A percentile compares a stretch with the other conserved stretches of the same genome.
These are phyloP conservation scores for Schizopora paradoxa DNA, from an alignment of 1,284 basidiomycete species.

Conservation along the genomic window DNA sequence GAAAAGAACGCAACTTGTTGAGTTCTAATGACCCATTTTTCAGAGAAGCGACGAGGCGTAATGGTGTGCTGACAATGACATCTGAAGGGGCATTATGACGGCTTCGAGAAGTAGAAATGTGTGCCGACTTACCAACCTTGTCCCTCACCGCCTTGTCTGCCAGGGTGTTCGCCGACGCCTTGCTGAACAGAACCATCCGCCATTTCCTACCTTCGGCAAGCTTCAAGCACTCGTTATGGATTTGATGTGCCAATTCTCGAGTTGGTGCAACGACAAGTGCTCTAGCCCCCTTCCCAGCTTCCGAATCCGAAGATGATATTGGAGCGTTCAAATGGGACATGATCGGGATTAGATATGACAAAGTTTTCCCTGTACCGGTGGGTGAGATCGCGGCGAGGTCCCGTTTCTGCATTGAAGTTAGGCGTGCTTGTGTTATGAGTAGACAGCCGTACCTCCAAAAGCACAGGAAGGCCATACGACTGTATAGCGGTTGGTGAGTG, in stretches of 20 bases:
- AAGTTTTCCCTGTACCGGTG: slow-evolving; percentile 92
- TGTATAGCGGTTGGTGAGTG: slow-evolving; percentile 68
- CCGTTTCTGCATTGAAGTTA: slow-evolving; percentile 29
- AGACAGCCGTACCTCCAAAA: slow-evolving; percentile 51
- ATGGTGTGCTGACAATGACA: slow-evolving; percentile 76
- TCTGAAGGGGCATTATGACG: slow-evolving; percentile 38
- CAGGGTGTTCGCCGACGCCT: slow-evolving; percentile 74
- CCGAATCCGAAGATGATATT: slow-evolving; percentile 41
- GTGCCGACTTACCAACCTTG: slow-evolving; percentile 59
- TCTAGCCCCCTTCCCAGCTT: slow-evolving; percentile 57
- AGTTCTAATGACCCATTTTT: slow-evolving; percentile 64
- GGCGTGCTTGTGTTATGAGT: slow-evolving; percentile 7
- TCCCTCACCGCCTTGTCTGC: slow-evolving; percentile 62
- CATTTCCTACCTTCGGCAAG: slow-evolving; percentile 80
- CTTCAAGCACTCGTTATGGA: slow-evolving; percentile 87
- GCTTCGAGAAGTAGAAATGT: background rate
- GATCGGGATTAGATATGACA: slow-evolving; percentile 83
- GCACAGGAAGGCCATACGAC: slow-evolving; percentile 66
- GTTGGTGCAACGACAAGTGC: slow-evolving; percentile 88
- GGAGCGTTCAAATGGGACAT: slow-evolving; percentile 66
- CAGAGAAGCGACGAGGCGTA: slow-evolving; percentile 71
- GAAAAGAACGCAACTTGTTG: slow-evolving; percentile 56
- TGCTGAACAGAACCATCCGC: slow-evolving; percentile 79
- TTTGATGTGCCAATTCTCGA: slow-evolving; percentile 94
- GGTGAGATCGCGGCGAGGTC: slow-evolving; percentile 91